A percentile compares a stretch with the other conserved stretches of the same genome.
phyloP scores from a whole-genome alignment of 345 rosid species.

The Aegle marmelos region DNA sequence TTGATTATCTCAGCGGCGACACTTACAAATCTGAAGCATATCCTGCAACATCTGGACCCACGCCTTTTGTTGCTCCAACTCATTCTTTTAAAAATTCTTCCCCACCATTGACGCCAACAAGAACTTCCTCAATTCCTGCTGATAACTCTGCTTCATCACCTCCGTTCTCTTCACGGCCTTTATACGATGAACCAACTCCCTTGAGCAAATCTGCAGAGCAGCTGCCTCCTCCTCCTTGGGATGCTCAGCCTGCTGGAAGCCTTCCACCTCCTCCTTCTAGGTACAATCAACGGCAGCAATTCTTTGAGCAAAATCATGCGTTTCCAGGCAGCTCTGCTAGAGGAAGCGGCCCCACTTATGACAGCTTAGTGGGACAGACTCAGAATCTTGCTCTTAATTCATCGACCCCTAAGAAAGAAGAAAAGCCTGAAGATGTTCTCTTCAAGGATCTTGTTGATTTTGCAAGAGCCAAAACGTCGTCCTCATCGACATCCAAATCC shows the following conservation, averaged over 20 bases:
- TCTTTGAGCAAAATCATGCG: constrained; percentile 39
- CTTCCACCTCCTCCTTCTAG: constrained; percentile 81
- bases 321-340: constrained; percentile 25
- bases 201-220: constrained; percentile 47
- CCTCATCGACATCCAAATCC: constrained; percentile 50
- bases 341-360: constrained; percentile 54
- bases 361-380: constrained; percentile 59
- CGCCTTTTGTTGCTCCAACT: constrained; percentile 32
- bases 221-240: constrained; percentile 83
- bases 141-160: constrained; percentile 29
- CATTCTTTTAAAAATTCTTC: constrained; percentile 35
- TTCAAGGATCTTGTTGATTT: constrained; percentile 91
- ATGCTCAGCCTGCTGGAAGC: constrained; percentile 30
- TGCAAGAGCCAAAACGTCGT: constrained; percentile 78
- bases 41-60: constrained; percentile 29
- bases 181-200: constrained; percentile 51
- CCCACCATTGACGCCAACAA: constrained; percentile 35
- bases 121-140: constrained; percentile 20
- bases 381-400: constrained; percentile 65
- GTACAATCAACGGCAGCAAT: constrained; percentile 70
- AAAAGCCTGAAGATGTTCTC: constrained; percentile 76
- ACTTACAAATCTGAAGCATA: constrained; percentile 54
- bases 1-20: constrained; percentile 95
- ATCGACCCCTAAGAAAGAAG: constrained; percentile 45
- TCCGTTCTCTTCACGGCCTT: constrained; percentile 36